Base-by-base conservation (phyloP, 2,329 filamentous ascomycete species). In the Albophoma yamanashiensis region DNA sequence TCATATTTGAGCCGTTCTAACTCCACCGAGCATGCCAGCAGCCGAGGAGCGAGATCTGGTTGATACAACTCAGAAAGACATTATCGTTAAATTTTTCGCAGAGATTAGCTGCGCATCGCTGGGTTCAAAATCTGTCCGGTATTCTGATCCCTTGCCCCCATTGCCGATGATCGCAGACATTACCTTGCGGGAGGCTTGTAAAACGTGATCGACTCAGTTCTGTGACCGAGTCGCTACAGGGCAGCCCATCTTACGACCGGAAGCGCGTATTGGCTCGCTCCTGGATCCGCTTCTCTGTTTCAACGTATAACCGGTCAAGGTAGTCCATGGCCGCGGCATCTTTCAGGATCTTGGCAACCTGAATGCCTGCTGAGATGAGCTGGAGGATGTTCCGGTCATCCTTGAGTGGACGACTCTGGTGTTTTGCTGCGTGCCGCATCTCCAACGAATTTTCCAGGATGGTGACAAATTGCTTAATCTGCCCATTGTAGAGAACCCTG, bases 401-500 rank as follows among this genome's bases (percentile, higher is more conserved):
- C 78, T 93, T 94, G 64, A 92, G 81, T 25, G 89, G 89, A 62
- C 91, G 84, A 64, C 86, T 89, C 74, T 92, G 89, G 75, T 92
- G 88, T 62, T 91, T 92, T 56, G 89, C 88, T 61, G 89, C 89
- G 73, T 93, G 89, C 64, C 90, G 82, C 89, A 92, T 92, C 77
- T 93, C 90, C 68, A 95, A 78, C 56, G 89, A 92, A 74, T 94
- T 95, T 71, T 95, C 91, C 67, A 95, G 76, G 38, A 94, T 89
- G 50, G 91, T 94, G 65, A 94, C 89, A 73, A 95, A 86, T 74
- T 94, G 90, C 76, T 93, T 94, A 75, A 95, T 95, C 75, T 95
- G 91, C 62, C 89, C 89, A 71, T 94, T 90, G 78, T 93, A 94
- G 52, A 95, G 78, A 25, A 94, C 89, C 60, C 90, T 82, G 55